phyloP scores from a whole-genome alignment of 345 rosid genomes.

The Draba incana region DNA sequence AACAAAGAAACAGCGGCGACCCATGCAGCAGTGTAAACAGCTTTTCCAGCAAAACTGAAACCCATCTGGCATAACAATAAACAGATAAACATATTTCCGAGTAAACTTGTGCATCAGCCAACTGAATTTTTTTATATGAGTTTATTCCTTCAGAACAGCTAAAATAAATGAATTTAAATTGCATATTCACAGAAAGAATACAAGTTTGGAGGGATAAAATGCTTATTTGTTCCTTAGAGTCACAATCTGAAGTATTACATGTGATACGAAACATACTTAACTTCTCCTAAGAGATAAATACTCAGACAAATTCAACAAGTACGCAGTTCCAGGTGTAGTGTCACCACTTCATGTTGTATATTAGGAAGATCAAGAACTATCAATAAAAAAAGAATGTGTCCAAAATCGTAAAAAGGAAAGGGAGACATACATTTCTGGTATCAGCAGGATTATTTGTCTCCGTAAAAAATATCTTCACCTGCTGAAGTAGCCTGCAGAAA shows the following conservation, averaged over 20 bases:
- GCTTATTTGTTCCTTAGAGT: constrained; percentile 17
- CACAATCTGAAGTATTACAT: neutral
- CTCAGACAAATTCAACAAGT: neutral
- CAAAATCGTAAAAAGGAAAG: constrained; percentile 16
- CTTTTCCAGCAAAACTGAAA: constrained; percentile 87
- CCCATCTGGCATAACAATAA: constrained; percentile 74
- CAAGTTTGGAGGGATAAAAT: constrained; percentile 20
- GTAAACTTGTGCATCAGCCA: constrained; percentile 14
- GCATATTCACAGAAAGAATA: constrained; percentile 16
- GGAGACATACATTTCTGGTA: constrained; percentile 67
- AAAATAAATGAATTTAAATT: neutral
- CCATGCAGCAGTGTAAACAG: constrained; percentile 88
- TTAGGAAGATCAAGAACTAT: neutral
- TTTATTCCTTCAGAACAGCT: constrained; percentile 1
- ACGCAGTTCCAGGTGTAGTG: constrained; percentile 4
- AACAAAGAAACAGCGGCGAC: constrained; percentile 87
- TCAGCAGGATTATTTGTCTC: constrained; percentile 62
- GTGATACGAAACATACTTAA: constrained; percentile 1
- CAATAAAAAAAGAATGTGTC: neutral
- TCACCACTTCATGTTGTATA: neutral
- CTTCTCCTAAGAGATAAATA: constrained; percentile 16
- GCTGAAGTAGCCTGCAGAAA: constrained; percentile 72
- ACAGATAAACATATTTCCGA: constrained; percentile 19
- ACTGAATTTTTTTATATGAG: constrained; percentile 17
- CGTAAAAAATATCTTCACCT: constrained; percentile 61